phyloP scores from a whole-genome alignment of 805 yeast species.

The Aciculoconidium aculeatum region DNA sequence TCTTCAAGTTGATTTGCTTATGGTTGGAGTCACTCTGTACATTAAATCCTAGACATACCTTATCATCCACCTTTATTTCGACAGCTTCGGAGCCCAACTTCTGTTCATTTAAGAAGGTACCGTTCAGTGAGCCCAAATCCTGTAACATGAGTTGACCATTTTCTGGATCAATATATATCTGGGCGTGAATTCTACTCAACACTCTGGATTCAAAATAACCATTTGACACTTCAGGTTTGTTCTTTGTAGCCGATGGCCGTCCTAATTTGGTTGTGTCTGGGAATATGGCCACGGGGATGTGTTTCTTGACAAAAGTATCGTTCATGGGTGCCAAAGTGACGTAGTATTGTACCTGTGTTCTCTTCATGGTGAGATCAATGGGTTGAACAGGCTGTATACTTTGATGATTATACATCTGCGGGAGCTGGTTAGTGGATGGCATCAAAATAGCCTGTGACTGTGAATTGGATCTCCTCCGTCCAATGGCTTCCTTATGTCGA shows the following conservation, averaged over 20 bases:
- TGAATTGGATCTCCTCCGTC: constrained; percentile 33
- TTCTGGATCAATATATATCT: constrained; percentile 63
- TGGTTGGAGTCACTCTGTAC: constrained; percentile 66
- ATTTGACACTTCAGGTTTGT: constrained; percentile 60
- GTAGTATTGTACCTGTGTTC: constrained; percentile 40
- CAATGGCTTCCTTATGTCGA: constrained; percentile 7
- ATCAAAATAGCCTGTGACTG: constrained; percentile 33
- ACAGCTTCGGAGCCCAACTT: constrained; percentile 59
- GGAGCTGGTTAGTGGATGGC: constrained; percentile 14
- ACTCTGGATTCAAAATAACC: constrained; percentile 95
- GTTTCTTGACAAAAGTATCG: constrained; percentile 75
- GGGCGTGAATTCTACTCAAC: constrained; percentile 90
- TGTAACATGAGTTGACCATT: constrained; percentile 66
- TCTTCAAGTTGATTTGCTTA: constrained; percentile 77
- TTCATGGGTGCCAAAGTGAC: constrained; percentile 74
- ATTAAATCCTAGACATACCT: constrained; percentile 91
- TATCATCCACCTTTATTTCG: constrained; percentile 71
- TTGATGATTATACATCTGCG: not conserved
- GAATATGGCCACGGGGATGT: constrained; percentile 67
- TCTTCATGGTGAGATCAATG: constrained; percentile 15
- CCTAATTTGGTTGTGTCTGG: constrained; percentile 88
- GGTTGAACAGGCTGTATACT: constrained; percentile 1
- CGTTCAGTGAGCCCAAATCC: constrained; percentile 89
- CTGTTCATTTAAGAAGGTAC: constrained; percentile 81
- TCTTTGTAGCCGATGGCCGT: constrained; percentile 70